Evolutionary conservation across 208 protist genomes (phyloP), one percentile per base, ranked within the genome.

Genomic region (Naegleria lovaniensis): DNA sequence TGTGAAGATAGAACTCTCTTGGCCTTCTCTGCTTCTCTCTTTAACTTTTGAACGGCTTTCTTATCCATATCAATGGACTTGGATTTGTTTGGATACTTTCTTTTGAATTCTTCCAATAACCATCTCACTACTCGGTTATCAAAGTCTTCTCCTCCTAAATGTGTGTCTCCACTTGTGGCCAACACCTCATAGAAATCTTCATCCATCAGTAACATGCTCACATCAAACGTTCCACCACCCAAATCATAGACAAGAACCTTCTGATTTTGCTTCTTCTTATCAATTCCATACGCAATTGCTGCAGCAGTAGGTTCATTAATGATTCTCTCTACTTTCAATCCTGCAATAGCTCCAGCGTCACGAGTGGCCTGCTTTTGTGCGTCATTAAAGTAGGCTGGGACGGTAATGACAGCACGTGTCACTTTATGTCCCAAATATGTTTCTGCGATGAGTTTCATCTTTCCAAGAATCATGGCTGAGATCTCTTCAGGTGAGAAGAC

Each of bases 131-230:
- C 88, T 86, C 96, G 94, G 55, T 97, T 96, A 94, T 99, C 98
- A 90, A 99, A 97, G 93, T 99, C 99, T 95, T 99, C 98, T 41
- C 99, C 99, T 55, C 99, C 99, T 19, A 99, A 94, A 93, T 99
- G 98, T 33, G 99, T 99, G 94, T 99, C 98, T 87, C 98, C 98
- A 93, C 99, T 99, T 41, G 98, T 99, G 86, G 95, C 93, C 90
- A 96, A 94, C 22, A 99, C 98, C 93, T 99, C 99, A 95, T 99
- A 98, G 83, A 96, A 97, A 58, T 98, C 99, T 59, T 98, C 96
- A 87, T 98, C 96, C 48, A 99, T 98, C 93, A 97, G 96, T 91
- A 98, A 97, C 91, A 98, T 96, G 90, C 96, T 96, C 58, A 97
- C 96, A 25, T 98, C 97, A 91, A 99, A 97, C 55, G 95, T 95